phyloP scores from a whole-genome alignment of 805 yeast genomes.

The Wickerhamiella qilinensis region DNA sequence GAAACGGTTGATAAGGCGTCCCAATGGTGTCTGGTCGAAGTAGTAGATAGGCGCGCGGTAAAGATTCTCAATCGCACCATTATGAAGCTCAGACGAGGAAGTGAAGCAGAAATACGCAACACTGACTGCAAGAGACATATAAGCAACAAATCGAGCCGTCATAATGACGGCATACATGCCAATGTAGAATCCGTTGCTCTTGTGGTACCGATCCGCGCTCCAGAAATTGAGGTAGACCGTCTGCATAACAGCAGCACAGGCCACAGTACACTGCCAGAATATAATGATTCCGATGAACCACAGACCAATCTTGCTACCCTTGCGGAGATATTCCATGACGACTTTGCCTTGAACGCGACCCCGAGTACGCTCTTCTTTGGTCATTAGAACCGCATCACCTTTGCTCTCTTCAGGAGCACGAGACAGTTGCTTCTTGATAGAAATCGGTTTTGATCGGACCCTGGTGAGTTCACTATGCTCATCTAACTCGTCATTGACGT shows the following conservation, averaged over 20 bases:
- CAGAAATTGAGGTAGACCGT: constrained; percentile 50
- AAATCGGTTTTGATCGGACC: neutral
- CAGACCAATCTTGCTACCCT: constrained; percentile 22
- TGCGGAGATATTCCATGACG: constrained; percentile 37
- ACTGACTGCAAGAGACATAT: constrained; percentile 1
- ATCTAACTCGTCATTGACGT: constrained; percentile 3
- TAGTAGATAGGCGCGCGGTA: constrained; percentile 70
- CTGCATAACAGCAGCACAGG: constrained; percentile 28
- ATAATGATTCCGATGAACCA: constrained; percentile 10
- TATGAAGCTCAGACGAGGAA: constrained; percentile 45
- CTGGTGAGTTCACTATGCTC: neutral
- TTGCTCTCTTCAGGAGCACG: constrained; percentile 7
- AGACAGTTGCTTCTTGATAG: constrained; percentile 5
- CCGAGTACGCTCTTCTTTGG: constrained; percentile 18
- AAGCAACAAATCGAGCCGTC: constrained; percentile 27
- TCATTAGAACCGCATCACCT: constrained; percentile 16
- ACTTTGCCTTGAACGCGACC: constrained; percentile 24
- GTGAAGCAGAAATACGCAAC: constrained; percentile 29
- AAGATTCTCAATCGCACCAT: constrained; percentile 40
- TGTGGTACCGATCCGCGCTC: constrained; percentile 40
- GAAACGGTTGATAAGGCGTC: constrained; percentile 70
- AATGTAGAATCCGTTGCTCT: constrained; percentile 43
- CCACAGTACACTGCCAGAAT: constrained; percentile 23
- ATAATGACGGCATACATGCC: constrained; percentile 41
- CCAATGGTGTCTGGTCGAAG: constrained; percentile 77